Percentiles rank a stretch among this genome's conserved stretches.
Conservation (phyloP, 805 yeast genomes). For the Candida chauliodis region DNA sequence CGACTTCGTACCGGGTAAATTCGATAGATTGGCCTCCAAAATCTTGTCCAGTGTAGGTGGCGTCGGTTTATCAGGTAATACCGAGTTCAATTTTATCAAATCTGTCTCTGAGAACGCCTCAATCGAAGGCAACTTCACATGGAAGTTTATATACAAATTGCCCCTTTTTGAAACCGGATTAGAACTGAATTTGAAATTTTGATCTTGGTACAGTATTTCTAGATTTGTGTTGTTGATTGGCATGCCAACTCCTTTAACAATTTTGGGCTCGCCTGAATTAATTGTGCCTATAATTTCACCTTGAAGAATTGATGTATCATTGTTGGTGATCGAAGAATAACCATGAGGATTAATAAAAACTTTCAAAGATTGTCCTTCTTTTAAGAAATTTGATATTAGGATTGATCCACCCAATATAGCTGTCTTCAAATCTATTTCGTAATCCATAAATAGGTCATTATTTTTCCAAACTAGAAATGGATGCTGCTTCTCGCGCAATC, state of each 20-base stretch:
- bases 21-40: slow-evolving; percentile 3
- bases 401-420: slow-evolving; percentile 58
- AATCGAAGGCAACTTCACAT: slow-evolving; percentile 31
- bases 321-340: slow-evolving; percentile 12
- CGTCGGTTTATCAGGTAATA: slow-evolving; percentile 8
- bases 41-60: not conserved
- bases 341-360: slow-evolving; percentile 38
- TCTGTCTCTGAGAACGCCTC: slow-evolving; percentile 18
- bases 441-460: slow-evolving; percentile 42
- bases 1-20: slow-evolving; percentile 3
- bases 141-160: slow-evolving; percentile 37
- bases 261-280: slow-evolving; percentile 45
- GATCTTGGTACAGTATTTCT: not conserved
- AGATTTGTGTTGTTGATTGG: slow-evolving; percentile 35
- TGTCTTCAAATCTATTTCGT: slow-evolving; percentile 48
- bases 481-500: slow-evolving; percentile 41
- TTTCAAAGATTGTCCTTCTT: slow-evolving; percentile 28
- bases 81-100: slow-evolving; percentile 2
- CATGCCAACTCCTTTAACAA: slow-evolving; percentile 57
- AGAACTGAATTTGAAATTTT: slow-evolving; percentile 18
- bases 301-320: slow-evolving; percentile 19
- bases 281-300: slow-evolving; percentile 53
- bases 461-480: slow-evolving; percentile 39
- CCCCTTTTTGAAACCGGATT: slow-evolving; percentile 26
- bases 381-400: slow-evolving; percentile 27